Conservation (phyloP, 2,329 filamentous ascomycete species). For the Macrophomina phaseolina region DNA sequence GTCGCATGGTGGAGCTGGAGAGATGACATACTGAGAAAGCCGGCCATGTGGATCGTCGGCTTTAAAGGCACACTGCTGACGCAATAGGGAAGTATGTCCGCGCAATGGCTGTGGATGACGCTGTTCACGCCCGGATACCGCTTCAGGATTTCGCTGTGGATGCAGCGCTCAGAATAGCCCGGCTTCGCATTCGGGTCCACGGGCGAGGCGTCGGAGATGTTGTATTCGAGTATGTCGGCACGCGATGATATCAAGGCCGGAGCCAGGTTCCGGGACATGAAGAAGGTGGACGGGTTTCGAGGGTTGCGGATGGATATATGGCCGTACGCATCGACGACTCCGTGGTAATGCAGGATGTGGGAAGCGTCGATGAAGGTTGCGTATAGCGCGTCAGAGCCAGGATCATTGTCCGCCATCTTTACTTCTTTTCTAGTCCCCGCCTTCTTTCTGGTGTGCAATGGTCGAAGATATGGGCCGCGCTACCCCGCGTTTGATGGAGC, state of each 20-base stretch:
- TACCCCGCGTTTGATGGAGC: too few relatives aligned
- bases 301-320: constrained; percentile 62
- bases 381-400: too few relatives aligned
- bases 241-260: constrained; percentile 50
- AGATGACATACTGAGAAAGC: constrained; percentile 46
- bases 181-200: constrained; percentile 42
- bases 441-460: too few relatives aligned
- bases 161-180: constrained; percentile 51
- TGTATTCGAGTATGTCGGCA: constrained; percentile 53
- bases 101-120: constrained; percentile 52
- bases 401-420: too few relatives aligned
- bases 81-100: constrained; percentile 50
- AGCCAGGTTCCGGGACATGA: constrained; percentile 51
- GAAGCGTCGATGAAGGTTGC: constrained; percentile 49
- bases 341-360: constrained; percentile 60
- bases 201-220: constrained; percentile 47
- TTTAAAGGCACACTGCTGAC: constrained; percentile 48
- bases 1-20: too few relatives aligned
- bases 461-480: too few relatives aligned
- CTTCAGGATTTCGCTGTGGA: constrained; percentile 55
- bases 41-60: constrained; percentile 49
- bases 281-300: constrained; percentile 52
- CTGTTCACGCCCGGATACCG: constrained; percentile 50
- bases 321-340: constrained; percentile 60
- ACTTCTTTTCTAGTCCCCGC: too few relatives aligned